Evolutionary conservation across 495 filamentous ascomycete species (phyloP).

Genomic region (Xylaria curta): DNA sequence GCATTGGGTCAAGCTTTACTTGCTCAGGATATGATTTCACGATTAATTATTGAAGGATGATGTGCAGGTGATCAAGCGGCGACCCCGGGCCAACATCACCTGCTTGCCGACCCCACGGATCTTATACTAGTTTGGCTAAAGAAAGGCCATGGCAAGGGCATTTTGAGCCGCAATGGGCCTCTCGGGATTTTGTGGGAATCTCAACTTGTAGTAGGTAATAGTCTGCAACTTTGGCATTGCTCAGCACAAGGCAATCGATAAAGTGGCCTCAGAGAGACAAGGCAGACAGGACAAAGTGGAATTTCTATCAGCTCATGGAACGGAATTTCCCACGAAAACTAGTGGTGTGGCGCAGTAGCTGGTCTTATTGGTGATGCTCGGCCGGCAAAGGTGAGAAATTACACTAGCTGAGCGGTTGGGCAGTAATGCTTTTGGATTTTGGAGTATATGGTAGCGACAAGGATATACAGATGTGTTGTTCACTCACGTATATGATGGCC

Average conservation of each 20-base stretch:
- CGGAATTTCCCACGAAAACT: neutral
- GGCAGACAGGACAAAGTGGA: conserved; percentile 11
- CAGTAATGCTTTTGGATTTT: neutral
- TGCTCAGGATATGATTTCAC: neutral
- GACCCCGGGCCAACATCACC: neutral
- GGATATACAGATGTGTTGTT: conserved; percentile 6
- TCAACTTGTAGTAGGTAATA: neutral
- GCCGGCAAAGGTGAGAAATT: conserved; percentile 4
- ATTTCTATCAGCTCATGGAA: neutral
- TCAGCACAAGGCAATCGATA: neutral
- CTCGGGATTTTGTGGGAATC: neutral
- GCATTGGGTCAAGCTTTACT: neutral
- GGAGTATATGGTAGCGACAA: neutral
- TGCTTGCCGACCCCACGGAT: neutral
- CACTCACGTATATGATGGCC: conserved; percentile 3
- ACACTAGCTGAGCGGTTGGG: conserved; percentile 10
- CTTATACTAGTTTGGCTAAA: neutral
- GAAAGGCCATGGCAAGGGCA: neutral
- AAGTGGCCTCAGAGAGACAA: conserved; percentile 6
- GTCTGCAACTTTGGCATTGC: neutral
- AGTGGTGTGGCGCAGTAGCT: conserved; percentile 16
- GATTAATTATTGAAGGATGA: neutral
- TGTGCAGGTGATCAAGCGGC: neutral
- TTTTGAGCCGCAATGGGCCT: neutral
- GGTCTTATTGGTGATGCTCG: neutral